Evolutionary conservation across 2,329 filamentous ascomycete species (phyloP).

Genomic region (Aotearoamyces nothofagi): DNA sequence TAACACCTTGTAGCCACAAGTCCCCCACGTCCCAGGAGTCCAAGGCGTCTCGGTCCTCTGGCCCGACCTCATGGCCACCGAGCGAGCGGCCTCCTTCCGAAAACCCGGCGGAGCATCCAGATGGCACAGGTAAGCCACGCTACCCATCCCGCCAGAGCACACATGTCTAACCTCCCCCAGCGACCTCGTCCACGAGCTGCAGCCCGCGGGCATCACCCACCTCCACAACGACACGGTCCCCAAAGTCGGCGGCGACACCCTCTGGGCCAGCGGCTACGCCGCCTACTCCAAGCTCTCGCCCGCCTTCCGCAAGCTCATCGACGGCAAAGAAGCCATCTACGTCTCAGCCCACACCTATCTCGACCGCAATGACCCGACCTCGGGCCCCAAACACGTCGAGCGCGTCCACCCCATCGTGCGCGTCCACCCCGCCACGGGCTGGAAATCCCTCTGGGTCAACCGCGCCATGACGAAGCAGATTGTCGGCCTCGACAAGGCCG

Average conservation of each 20-base stretch:
- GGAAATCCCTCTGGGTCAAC: conserved; percentile 63
- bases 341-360: conserved; percentile 51
- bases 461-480: conserved; percentile 53
- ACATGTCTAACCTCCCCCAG: conserved; percentile 5
- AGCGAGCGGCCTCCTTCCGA: conserved; percentile 44
- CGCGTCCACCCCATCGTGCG: conserved; percentile 53
- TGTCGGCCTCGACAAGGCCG: conserved; percentile 51
- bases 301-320: conserved; percentile 53
- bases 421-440: conserved; percentile 57
- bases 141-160: background rate
- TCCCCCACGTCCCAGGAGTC: conserved; percentile 52
- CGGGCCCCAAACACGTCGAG: conserved; percentile 51
- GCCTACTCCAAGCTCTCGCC: conserved; percentile 63
- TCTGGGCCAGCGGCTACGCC: conserved; percentile 57
- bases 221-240: conserved; percentile 51
- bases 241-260: conserved; percentile 51
- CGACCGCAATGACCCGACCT: conserved; percentile 42
- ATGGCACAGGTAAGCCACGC: conserved; percentile 54
- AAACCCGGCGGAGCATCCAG: conserved; percentile 50
- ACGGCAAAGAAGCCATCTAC: conserved; percentile 50
- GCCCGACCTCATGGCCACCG: conserved; percentile 51
- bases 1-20: conserved; percentile 41
- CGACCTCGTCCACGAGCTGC: conserved; percentile 55
- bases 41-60: conserved; percentile 52
- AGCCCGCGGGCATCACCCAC: conserved; percentile 56